Base-by-base conservation (phyloP, 148 eudicot genomes). In the Polygonum aviculare region DNA sequence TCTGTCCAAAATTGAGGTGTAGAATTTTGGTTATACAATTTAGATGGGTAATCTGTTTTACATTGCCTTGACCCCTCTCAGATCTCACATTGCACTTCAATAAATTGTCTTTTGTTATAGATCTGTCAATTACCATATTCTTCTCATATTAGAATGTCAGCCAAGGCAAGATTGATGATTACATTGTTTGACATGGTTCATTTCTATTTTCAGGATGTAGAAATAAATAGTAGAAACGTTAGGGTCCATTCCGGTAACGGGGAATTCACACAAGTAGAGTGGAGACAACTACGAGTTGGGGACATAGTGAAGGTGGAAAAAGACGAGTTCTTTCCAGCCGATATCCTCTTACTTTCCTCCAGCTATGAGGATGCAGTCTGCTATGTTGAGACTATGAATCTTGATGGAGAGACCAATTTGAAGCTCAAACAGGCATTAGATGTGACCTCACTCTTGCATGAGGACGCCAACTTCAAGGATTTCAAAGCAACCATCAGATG, bases 321-420 rank as follows among this genome's bases (percentile, higher is more conserved):
- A 50, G 93, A 95, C 71, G 90, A 93, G 78, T 95, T 92, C 86
- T 95, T 95, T 81, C 97, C 99, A 21, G 90, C 99, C 62, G 99
- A 95, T 82, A 85, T 95, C 69, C 77, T 93, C 72, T 82, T 95
- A 77, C 91, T 95, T 77, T 89, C 99, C 1, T 95, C 99, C 71
- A 90, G 96, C 83, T 90, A 88, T 69, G 96, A 95, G 39, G 99
- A 95, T 83, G 91, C 91, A 18, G 81, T 95, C 15, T 95, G 94
- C 81, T 95, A 95, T 75, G 97, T 95, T 22, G 99, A 95, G 79
- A 95, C 99, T 59, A 95, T 90, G 99, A 95, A 95, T 77, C 97
- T 95, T 73, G 99, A 95, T 79, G 99, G 99, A 8, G 99, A 95
- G 80, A 95, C 99, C 10, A 95, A 95, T 85, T 81, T 95, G 81